Conservation (phyloP, 2,329 filamentous ascomycete genomes). For the Xylaria sp. region DNA sequence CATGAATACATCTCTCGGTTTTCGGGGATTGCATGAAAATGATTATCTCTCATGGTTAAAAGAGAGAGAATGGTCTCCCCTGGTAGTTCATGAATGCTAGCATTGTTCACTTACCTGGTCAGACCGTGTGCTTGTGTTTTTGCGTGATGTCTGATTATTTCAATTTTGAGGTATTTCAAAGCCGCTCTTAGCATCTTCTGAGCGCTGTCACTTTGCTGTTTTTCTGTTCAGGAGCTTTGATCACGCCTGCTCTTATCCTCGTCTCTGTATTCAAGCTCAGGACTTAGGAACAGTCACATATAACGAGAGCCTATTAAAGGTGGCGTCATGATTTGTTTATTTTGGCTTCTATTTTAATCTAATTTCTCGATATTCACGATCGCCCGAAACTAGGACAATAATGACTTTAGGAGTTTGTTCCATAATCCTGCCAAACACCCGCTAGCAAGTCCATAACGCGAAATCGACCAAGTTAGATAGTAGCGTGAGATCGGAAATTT, state of each 20-base stretch:
- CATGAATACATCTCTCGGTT: slow-evolving; percentile 47
- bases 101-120: slow-evolving; percentile 45
- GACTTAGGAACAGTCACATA: not conserved
- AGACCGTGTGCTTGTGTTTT: slow-evolving; percentile 1
- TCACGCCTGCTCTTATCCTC: not conserved
- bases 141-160: slow-evolving; percentile 11
- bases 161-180: not conserved
- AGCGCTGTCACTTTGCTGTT: too few relatives aligned
- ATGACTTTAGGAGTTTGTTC: not conserved
- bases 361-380: slow-evolving; percentile 16
- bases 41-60: slow-evolving; percentile 46
- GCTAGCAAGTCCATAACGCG: slow-evolving; percentile 1
- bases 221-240: too few relatives aligned
- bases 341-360: slow-evolving; percentile 26
- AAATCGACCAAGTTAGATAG: not conserved
- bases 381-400: not conserved
- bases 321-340: slow-evolving; percentile 18
- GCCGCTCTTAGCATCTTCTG: not conserved
- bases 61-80: slow-evolving; percentile 41
- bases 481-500: slow-evolving; percentile 42
- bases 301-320: not conserved
- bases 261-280: too few relatives aligned
- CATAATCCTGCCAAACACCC: slow-evolving; percentile 5
- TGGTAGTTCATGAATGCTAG: slow-evolving; percentile 51
- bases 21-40: slow-evolving; percentile 43